A percentile compares a stretch with the other conserved stretches of the same genome.
Evolutionary conservation across 805 yeast species (phyloP).

Genomic region (Geotrichum ghanense): DNA sequence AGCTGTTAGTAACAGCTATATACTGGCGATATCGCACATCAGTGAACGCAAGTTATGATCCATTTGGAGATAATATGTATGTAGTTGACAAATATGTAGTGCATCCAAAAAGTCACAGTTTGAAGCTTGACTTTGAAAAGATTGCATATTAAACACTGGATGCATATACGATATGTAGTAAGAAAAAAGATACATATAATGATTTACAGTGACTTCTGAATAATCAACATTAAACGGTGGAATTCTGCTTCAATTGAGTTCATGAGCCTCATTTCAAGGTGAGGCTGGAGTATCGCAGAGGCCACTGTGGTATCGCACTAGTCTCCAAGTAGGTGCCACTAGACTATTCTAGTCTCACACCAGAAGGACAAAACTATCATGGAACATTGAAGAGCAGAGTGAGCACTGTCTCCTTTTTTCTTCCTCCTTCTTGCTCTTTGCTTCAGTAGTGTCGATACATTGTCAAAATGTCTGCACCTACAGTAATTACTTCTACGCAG

Average conservation of each 20-base stretch:
- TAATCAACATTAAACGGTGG: neutral
- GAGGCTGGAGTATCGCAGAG: neutral
- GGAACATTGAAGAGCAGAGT: too few species aligned
- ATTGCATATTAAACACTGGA: neutral
- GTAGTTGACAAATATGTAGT: slow-evolving; percentile 49
- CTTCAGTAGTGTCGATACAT: neutral
- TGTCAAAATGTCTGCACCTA: neutral
- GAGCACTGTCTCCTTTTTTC: neutral
- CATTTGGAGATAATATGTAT: slow-evolving; percentile 39
- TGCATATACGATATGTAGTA: too few species aligned
- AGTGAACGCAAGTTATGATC: slow-evolving; percentile 26
- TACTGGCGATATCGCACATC: slow-evolving; percentile 22
- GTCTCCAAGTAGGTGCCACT: neutral
- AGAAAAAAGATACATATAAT: neutral
- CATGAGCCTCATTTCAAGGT: slow-evolving; percentile 1
- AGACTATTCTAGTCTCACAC: too few species aligned
- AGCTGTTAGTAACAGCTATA: slow-evolving; percentile 40
- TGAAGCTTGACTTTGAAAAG: slow-evolving; percentile 32
- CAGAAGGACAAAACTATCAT: too few species aligned
- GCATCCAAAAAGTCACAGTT: slow-evolving; percentile 40
- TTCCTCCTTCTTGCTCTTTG: neutral
- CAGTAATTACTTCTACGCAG: neutral
- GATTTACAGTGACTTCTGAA: neutral
- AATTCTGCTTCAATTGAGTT: too few species aligned
- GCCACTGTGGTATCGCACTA: neutral